These are phyloP conservation scores for Fusarium dlaminii DNA, from an alignment of 2,329 filamentous ascomycete species.

Conservation along the genomic window DNA sequence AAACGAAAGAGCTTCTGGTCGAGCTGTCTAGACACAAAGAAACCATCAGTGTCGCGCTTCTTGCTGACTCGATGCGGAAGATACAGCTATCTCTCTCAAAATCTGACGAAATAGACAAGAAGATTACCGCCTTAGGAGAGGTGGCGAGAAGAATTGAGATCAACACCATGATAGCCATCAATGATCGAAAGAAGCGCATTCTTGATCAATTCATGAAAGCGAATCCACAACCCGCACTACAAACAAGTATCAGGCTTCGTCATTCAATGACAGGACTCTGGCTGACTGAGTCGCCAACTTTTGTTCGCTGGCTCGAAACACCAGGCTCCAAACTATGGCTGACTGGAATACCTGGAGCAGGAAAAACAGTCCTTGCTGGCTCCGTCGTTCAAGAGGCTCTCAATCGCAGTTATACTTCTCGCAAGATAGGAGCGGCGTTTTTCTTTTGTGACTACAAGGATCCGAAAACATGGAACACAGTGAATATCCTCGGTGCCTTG, in stretches of 20 bases:
- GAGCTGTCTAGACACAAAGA: slow-evolving; percentile 23
- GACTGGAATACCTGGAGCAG: slow-evolving; percentile 12
- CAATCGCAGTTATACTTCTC: background rate
- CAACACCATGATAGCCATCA: background rate
- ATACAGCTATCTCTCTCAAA: background rate
- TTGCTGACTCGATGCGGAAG: slow-evolving; percentile 15
- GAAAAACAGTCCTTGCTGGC: slow-evolving; percentile 20
- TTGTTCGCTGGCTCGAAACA: slow-evolving; percentile 1
- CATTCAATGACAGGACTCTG: slow-evolving; percentile 13
- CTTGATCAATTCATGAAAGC: slow-evolving; percentile 3
- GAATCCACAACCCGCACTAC: background rate
- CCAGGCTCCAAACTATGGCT: slow-evolving; percentile 16
- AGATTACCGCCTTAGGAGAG: background rate
- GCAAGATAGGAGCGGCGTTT: background rate
- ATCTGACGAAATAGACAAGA: background rate
- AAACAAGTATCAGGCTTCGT: background rate
- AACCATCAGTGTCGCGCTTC: slow-evolving; percentile 4
- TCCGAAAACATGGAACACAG: background rate
- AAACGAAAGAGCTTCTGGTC: slow-evolving; percentile 3
- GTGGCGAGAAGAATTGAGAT: slow-evolving; percentile 1
- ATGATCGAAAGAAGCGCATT: background rate
- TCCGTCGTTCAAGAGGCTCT: background rate
- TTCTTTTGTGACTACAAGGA: slow-evolving; percentile 26
- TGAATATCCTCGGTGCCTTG: background rate
- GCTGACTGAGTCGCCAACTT: background rate